A percentile compares a stretch with the other conserved stretches of the same genome.
Evolutionary conservation across 2,329 filamentous ascomycete species (phyloP).

Genomic region (Plectosphaerella cucumerina): DNA sequence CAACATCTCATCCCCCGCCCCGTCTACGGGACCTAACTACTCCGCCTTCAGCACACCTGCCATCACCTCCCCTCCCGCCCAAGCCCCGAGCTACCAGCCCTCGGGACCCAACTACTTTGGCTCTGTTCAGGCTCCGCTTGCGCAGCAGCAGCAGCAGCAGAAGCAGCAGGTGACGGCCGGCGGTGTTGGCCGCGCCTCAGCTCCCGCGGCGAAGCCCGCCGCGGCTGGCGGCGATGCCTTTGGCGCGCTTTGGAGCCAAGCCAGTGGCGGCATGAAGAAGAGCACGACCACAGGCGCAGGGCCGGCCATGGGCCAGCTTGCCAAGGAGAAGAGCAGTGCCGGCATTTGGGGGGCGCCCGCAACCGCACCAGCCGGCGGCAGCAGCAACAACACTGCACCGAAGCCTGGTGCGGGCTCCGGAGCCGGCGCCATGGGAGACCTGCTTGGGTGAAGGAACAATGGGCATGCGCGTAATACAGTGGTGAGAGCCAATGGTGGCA

Average conservation of each 20-base stretch:
- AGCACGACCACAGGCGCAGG: constrained; percentile 57
- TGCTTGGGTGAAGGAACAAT: constrained; percentile 36
- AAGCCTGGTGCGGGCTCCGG: constrained; percentile 6
- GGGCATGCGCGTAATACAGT: constrained; percentile 14
- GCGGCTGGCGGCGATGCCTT: constrained; percentile 76
- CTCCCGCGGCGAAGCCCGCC: constrained; percentile 49
- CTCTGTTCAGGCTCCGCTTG: constrained; percentile 56
- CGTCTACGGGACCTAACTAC: constrained; percentile 56
- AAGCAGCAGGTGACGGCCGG: constrained; percentile 17
- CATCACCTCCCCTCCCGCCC: constrained; percentile 30
- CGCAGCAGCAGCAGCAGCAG: constrained; percentile 6
- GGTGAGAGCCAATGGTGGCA: constrained; percentile 10
- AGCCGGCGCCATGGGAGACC: constrained; percentile 42
- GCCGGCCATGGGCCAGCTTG: constrained; percentile 85
- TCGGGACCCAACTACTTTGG: constrained; percentile 92
- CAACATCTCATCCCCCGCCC: constrained; percentile 71
- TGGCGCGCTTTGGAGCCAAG: constrained; percentile 77
- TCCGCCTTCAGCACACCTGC: constrained; percentile 55
- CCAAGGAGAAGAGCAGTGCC: constrained; percentile 95
- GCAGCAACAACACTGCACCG: constrained; percentile 5
- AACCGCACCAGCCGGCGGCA: constrained; percentile 21
- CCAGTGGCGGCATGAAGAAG: constrained; percentile 74
- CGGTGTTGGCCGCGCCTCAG: constrained; percentile 43
- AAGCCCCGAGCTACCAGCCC: constrained; percentile 63
- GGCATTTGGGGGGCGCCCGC: constrained; percentile 85